A percentile compares a stretch with the other conserved stretches of the same genome.
These are phyloP conservation scores for Fraxinus americana DNA, from an alignment of 257 asterid species.

Conservation along the genomic window DNA sequence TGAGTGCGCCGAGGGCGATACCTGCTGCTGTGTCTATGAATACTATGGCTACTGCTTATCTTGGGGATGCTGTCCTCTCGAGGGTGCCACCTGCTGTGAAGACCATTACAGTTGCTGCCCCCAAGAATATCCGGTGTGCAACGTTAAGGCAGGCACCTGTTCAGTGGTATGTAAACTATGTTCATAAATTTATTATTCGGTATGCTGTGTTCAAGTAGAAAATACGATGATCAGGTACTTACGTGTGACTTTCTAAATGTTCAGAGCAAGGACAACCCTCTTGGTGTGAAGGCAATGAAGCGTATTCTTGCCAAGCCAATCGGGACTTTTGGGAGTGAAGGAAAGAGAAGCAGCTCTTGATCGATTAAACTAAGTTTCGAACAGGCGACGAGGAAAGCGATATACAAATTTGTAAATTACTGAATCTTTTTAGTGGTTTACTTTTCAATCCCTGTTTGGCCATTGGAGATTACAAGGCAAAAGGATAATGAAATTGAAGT, in stretches of 20 bases:
- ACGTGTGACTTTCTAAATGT: background rate
- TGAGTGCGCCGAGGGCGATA: conserved; percentile 47
- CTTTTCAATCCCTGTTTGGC: conserved; percentile 14
- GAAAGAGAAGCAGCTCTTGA: conserved; percentile 41
- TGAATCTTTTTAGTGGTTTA: background rate
- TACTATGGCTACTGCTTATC: conserved; percentile 42
- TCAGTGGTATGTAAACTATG: conserved; percentile 36
- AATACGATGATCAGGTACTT: background rate
- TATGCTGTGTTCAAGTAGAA: background rate
- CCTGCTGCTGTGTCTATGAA: conserved; percentile 61
- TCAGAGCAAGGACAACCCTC: conserved; percentile 69
- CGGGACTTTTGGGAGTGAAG: conserved; percentile 33
- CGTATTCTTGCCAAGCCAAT: conserved; percentile 59
- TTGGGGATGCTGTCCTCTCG: conserved; percentile 76
- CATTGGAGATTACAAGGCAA: conserved; percentile 7
- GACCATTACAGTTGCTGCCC: conserved; percentile 75
- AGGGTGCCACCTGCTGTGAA: conserved; percentile 66
- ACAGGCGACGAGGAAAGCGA: conserved; percentile 14
- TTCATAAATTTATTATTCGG: too few relatives aligned
- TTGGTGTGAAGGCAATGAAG: conserved; percentile 70
- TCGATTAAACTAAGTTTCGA: conserved; percentile 5
- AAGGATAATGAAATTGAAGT: background rate
- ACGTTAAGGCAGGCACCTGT: conserved; percentile 52
- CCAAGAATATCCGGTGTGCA: conserved; percentile 62
- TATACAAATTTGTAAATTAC: background rate